Percentiles rank a stretch among this genome's conserved stretches.
phyloP scores from a whole-genome alignment of 495 filamentous ascomycete genomes.

The Geopyxis carbonaria region DNA sequence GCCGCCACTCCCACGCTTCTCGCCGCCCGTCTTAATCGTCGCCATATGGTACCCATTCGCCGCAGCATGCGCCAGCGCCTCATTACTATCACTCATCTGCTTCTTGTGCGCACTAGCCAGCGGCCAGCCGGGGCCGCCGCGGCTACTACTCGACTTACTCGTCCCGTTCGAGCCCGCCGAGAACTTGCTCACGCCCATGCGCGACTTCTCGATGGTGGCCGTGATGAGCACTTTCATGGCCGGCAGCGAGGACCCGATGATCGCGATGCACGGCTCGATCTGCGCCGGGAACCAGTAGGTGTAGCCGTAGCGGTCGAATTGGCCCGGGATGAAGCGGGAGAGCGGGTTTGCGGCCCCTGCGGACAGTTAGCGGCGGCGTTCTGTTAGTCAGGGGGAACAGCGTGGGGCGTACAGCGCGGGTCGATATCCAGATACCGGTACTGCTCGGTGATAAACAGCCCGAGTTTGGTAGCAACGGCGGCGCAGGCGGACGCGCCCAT shows the following conservation, averaged over 20 bases:
- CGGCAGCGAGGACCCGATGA: not conserved
- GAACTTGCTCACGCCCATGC: too few species aligned
- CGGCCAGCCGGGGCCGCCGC: too few species aligned
- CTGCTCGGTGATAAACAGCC: not conserved
- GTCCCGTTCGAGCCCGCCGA: too few species aligned
- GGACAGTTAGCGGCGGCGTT: not conserved
- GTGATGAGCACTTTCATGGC: too few species aligned
- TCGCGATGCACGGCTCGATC: not conserved
- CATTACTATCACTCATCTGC: too few species aligned
- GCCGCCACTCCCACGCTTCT: too few species aligned
- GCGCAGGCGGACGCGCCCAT: constrained; percentile 1
- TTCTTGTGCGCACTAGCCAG: too few species aligned
- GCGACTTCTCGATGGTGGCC: too few species aligned
- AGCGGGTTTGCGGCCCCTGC: constrained; percentile 1
- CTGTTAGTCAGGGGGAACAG: not conserved
- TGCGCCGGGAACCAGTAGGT: constrained; percentile 2
- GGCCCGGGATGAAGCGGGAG: not conserved
- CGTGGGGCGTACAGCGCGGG: constrained; percentile 1
- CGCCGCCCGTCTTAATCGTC: too few species aligned
- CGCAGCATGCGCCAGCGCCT: too few species aligned
- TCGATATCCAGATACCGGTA: not conserved
- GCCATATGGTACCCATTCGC: too few species aligned
- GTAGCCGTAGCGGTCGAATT: constrained; percentile 2
- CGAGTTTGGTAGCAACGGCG: not conserved
- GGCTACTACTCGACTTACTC: too few species aligned